Conservation (phyloP, 176 grass and related monocot genomes). For the Zizania latifolia region DNA sequence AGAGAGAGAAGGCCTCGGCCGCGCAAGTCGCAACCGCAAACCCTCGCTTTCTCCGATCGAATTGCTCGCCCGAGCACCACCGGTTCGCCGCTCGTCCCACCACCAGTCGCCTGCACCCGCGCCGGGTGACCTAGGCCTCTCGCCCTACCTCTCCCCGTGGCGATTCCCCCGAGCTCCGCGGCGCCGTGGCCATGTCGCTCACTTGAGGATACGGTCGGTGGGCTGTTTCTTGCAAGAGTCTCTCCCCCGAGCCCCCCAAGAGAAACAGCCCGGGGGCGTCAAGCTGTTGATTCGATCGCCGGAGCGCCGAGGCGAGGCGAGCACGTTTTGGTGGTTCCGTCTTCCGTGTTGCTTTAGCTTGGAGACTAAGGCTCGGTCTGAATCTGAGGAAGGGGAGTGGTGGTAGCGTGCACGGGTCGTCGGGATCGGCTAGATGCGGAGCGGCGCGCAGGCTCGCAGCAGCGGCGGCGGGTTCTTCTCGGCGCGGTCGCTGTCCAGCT, state of each 20-base stretch:
- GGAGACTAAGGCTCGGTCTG: conserved; percentile 14
- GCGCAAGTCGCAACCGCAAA: conserved; percentile 20
- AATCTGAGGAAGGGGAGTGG: conserved; percentile 3
- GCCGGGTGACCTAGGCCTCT: conserved; percentile 22
- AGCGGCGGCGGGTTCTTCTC: conserved; percentile 61
- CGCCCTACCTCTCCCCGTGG: conserved; percentile 14
- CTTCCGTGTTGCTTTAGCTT: conserved; percentile 23
- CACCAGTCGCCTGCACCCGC: conserved; percentile 9
- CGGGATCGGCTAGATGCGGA: conserved; percentile 49
- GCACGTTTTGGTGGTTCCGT: conserved; percentile 5
- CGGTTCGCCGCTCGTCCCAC: conserved; percentile 28
- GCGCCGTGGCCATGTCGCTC: conserved; percentile 36
- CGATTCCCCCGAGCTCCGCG: neutral
- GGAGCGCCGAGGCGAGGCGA: neutral
- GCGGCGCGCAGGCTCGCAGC: conserved; percentile 47
- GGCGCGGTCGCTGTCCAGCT: conserved; percentile 59
- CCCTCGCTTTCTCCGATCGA: conserved; percentile 58
- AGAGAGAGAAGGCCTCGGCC: neutral
- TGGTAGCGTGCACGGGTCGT: conserved; percentile 24
- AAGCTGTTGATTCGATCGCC: neutral
- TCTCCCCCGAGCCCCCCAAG: conserved; percentile 44
- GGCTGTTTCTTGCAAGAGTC: conserved; percentile 59
- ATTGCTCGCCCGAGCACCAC: conserved; percentile 35
- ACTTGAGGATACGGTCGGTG: conserved; percentile 51
- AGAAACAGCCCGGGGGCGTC: conserved; percentile 54